phyloP scores from a whole-genome alignment of 148 eudicot species.

The Rhododendron williamsianum region DNA sequence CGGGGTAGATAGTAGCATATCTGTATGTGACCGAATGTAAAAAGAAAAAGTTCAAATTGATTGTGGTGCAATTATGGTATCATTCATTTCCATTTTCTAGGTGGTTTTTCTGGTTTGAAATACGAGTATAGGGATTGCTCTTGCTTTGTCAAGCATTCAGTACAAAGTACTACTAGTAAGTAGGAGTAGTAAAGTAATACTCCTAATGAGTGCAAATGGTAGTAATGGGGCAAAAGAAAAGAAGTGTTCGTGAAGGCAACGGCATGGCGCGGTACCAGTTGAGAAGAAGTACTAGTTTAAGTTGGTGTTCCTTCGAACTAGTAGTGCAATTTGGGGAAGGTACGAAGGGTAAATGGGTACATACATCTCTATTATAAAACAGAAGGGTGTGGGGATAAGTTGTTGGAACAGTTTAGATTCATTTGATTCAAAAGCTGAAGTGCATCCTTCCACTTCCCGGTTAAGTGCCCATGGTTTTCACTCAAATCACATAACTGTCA shows the following conservation, averaged over 20 bases:
- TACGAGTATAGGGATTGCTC: neutral
- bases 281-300: conserved; percentile 1
- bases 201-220: neutral
- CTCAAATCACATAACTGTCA: no score
- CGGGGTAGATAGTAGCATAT: neutral
- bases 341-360: neutral
- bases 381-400: no score
- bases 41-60: neutral
- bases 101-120: neutral
- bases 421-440: no score
- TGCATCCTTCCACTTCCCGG: no score
- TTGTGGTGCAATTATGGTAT: neutral
- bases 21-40: neutral
- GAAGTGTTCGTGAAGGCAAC: conserved; percentile 37
- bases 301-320: neutral
- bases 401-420: no score
- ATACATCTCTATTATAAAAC: no score
- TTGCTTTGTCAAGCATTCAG: neutral
- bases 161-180: neutral
- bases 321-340: neutral
- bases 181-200: neutral
- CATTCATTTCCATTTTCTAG: conserved; percentile 1
- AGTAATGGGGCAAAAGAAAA: conserved; percentile 5
- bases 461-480: no score
- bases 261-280: conserved; percentile 5